Evolutionary conservation across 2,329 filamentous ascomycete species (phyloP).

Genomic region (Delphinella strobiligena): DNA sequence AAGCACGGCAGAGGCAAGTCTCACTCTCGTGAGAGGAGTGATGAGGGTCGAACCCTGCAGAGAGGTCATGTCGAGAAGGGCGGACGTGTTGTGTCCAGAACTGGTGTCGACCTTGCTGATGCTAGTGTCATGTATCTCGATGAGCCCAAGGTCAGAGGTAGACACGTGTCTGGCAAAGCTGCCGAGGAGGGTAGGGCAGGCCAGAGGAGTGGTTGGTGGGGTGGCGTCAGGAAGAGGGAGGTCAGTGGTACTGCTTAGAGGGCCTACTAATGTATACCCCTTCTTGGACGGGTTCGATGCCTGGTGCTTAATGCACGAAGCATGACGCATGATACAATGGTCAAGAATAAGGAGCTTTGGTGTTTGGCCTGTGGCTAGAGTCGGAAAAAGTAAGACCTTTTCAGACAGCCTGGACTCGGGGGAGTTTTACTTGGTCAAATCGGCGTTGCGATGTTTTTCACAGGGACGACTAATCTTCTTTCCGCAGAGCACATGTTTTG

Average conservation of each 20-base stretch:
- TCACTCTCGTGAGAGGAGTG: conserved; percentile 2
- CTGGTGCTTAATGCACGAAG: too few relatives aligned
- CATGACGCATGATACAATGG: too few relatives aligned
- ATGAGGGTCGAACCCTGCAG: conserved; percentile 11
- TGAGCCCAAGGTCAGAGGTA: conserved; percentile 25
- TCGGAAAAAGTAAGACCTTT: too few relatives aligned
- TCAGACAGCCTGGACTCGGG: too few relatives aligned
- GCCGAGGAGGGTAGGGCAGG: conserved; percentile 55
- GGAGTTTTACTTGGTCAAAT: too few relatives aligned
- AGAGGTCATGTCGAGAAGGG: conserved; percentile 12
- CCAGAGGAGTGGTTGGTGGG: conserved; percentile 11
- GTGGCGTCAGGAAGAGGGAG: conserved; percentile 25
- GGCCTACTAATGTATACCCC: background rate
- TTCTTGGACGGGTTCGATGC: too few relatives aligned
- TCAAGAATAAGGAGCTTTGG: too few relatives aligned
- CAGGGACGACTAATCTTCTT: too few relatives aligned
- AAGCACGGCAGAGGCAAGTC: too few relatives aligned
- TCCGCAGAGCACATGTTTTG: too few relatives aligned
- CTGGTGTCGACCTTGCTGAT: conserved; percentile 34
- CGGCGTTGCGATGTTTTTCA: too few relatives aligned
- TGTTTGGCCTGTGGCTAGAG: too few relatives aligned
- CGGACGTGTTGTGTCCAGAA: conserved; percentile 35
- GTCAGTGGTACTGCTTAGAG: conserved; percentile 24
- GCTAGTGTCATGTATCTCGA: conserved; percentile 19
- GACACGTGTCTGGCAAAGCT: conserved; percentile 61